phyloP scores from a whole-genome alignment of 768 basidiomycete species.

The Boletus huronensis region DNA sequence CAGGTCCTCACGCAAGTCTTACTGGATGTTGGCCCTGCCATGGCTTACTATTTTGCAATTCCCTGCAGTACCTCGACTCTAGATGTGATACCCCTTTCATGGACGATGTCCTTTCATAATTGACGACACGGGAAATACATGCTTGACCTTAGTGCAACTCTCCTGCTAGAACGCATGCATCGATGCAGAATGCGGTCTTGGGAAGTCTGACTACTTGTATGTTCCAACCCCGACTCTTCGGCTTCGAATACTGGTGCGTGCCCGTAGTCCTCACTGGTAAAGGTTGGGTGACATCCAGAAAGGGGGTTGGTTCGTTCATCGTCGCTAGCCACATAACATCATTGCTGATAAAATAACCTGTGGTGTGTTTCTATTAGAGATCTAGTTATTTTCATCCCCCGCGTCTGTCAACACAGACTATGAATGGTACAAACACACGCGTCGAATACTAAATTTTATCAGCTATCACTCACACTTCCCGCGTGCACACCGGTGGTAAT shows the following conservation, averaged over 20 bases:
- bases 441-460: neutral
- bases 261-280: neutral
- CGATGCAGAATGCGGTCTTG: no score
- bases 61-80: neutral
- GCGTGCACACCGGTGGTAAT: neutral
- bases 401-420: neutral
- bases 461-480: neutral
- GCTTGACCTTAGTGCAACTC: neutral
- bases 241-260: neutral
- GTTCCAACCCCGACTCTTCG: neutral
- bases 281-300: neutral
- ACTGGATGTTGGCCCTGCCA: neutral
- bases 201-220: neutral
- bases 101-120: neutral
- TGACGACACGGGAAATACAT: neutral
- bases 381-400: neutral
- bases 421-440: neutral
- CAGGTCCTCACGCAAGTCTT: neutral
- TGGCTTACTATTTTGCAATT: neutral
- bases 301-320: neutral
- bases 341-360: neutral
- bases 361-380: neutral
- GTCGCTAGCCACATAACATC: neutral
- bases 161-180: neutral
- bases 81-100: neutral